These are phyloP conservation scores for Monsonia emarginata DNA, from an alignment of 441 rosid genomes.

Conservation along the genomic window DNA sequence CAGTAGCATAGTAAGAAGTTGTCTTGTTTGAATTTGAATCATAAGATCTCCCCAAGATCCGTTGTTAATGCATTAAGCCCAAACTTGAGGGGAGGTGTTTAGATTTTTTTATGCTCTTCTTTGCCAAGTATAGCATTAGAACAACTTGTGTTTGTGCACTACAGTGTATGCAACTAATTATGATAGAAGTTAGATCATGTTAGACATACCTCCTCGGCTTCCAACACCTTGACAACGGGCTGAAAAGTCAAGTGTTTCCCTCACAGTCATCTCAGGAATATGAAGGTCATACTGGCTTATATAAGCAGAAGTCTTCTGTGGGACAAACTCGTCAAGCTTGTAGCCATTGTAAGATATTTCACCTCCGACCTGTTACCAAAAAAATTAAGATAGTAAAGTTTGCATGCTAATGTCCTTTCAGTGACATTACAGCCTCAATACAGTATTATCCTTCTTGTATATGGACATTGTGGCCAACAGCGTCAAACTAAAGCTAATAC, in stretches of 20 bases:
- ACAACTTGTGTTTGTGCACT: too few relatives aligned
- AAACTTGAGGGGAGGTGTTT: too few relatives aligned
- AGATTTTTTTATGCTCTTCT: too few relatives aligned
- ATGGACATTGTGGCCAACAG: too few relatives aligned
- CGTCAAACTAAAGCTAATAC: too few relatives aligned
- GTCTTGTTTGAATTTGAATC: too few relatives aligned
- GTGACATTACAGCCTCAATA: too few relatives aligned
- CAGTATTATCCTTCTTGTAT: too few relatives aligned
- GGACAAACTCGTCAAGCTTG: constrained; percentile 37
- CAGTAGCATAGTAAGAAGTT: not conserved
- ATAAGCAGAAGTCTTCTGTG: constrained; percentile 49
- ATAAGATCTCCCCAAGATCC: too few relatives aligned
- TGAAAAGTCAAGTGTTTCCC: constrained; percentile 48
- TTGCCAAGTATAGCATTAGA: not conserved
- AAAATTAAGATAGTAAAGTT: too few relatives aligned
- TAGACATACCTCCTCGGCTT: constrained; percentile 31
- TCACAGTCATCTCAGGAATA: constrained; percentile 54
- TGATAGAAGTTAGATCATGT: not conserved
- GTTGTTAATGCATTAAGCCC: too few relatives aligned
- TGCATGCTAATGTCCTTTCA: too few relatives aligned
- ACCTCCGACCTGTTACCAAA: constrained; percentile 26
- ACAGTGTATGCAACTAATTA: not conserved
- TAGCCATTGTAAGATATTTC: constrained; percentile 37
- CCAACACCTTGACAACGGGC: constrained; percentile 45
- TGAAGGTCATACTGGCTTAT: constrained; percentile 57